These are phyloP conservation scores for Musa balbisiana DNA, from an alignment of 202 grass and related monocot species.

Conservation along the genomic window DNA sequence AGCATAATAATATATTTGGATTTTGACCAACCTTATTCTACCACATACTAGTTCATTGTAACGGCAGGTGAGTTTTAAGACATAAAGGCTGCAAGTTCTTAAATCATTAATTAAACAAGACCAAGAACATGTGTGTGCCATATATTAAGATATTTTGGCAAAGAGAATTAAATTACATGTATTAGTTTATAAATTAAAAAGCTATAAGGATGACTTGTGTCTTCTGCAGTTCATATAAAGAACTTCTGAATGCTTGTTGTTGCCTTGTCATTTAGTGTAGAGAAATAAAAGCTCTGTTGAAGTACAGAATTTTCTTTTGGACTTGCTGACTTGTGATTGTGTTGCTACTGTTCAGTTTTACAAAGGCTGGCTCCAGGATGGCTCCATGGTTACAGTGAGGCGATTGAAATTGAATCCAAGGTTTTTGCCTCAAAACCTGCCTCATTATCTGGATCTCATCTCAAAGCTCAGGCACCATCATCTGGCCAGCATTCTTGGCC, in stretches of 20 bases:
- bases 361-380: slow-evolving; percentile 70
- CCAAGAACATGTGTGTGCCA: background rate
- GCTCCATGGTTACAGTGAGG: slow-evolving; percentile 53
- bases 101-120: no score
- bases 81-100: no score
- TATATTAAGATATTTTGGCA: background rate
- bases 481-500: slow-evolving; percentile 80
- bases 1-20: no score
- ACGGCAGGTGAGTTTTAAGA: no score
- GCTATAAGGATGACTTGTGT: no score
- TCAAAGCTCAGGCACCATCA: slow-evolving; percentile 74
- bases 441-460: slow-evolving; percentile 62
- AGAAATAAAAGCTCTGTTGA: background rate
- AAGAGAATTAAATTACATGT: background rate
- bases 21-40: no score
- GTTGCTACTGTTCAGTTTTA: slow-evolving; percentile 37
- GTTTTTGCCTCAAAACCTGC: slow-evolving; percentile 54
- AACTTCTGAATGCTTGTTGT: no score
- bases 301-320: background rate
- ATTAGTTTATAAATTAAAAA: background rate
- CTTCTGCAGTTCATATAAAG: no score
- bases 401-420: slow-evolving; percentile 61
- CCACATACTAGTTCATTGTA: no score
- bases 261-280: no score
- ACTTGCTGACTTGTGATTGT: background rate